phyloP scores from a whole-genome alignment of 208 protist genomes.

The Angomonas ambiguus region DNA sequence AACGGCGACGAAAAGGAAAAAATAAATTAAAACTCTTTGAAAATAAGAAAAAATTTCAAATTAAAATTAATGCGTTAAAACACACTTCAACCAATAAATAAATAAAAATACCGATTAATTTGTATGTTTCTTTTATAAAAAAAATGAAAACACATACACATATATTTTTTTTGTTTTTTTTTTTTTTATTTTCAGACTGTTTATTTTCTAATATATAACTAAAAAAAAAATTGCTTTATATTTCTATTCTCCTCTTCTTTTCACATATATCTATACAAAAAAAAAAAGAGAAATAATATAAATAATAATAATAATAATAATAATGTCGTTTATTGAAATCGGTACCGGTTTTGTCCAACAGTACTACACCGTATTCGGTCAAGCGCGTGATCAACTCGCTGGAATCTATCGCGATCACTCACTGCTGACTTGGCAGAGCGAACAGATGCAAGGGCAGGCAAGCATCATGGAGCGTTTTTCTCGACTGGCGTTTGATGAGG shows the following conservation, averaged over 20 bases:
- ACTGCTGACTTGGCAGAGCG: conserved; percentile 83
- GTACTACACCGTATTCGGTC: conserved; percentile 85
- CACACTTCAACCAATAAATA: background rate
- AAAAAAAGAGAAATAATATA: background rate
- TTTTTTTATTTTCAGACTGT: conserved; percentile 10
- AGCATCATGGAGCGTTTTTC: conserved; percentile 79
- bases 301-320: background rate
- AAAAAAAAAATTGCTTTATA: background rate
- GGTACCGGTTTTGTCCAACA: conserved; percentile 70
- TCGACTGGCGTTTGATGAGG: conserved; percentile 69
- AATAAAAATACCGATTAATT: too few relatives aligned
- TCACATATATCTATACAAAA: background rate
- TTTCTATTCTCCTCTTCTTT: background rate
- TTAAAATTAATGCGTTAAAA: background rate
- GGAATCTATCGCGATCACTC: conserved; percentile 73
- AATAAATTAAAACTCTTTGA: conserved; percentile 14
- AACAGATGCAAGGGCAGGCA: conserved; percentile 82
- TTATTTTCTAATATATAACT: conserved; percentile 10
- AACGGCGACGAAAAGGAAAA: too few relatives aligned
- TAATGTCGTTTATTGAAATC: conserved; percentile 72
- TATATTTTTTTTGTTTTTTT: background rate
- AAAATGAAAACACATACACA: background rate
- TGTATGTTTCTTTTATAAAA: background rate
- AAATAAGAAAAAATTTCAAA: background rate
- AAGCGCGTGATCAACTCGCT: conserved; percentile 51